Evolutionary conservation across 2,329 filamentous ascomycete species (phyloP).

Genomic region (Ascochyta clinopodiicola): DNA sequence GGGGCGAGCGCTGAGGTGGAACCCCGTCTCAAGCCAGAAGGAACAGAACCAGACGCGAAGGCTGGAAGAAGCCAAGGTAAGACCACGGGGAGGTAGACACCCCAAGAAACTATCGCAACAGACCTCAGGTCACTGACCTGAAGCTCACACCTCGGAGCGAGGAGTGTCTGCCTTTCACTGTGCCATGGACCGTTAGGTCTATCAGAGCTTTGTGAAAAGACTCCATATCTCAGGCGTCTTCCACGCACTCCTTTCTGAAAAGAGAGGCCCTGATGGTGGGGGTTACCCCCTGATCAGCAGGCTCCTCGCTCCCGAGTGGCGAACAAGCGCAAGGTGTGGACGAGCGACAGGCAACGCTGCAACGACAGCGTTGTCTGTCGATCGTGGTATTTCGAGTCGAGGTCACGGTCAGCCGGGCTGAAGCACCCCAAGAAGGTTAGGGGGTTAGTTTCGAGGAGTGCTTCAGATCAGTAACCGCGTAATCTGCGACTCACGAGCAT

Average conservation of each 20-base stretch:
- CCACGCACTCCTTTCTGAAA: slow-evolving; percentile 30
- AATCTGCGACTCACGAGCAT: slow-evolving; percentile 17
- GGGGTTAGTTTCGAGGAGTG: slow-evolving; percentile 12
- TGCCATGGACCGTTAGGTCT: slow-evolving; percentile 33
- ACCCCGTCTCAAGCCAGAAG: slow-evolving; percentile 9
- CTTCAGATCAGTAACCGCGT: not conserved
- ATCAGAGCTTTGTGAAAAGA: slow-evolving; percentile 21
- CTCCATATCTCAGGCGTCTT: slow-evolving; percentile 36
- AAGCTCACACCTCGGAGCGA: slow-evolving; percentile 11
- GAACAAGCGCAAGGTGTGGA: slow-evolving; percentile 12
- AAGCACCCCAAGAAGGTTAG: slow-evolving; percentile 11
- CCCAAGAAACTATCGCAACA: not conserved
- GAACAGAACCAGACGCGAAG: not conserved
- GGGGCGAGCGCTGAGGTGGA: slow-evolving; percentile 17
- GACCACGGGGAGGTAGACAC: slow-evolving; percentile 6
- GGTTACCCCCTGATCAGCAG: slow-evolving; percentile 27
- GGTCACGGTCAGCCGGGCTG: slow-evolving; percentile 1
- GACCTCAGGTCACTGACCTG: slow-evolving; percentile 6
- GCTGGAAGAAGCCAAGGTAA: slow-evolving; percentile 9
- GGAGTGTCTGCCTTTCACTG: slow-evolving; percentile 16
- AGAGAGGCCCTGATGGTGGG: slow-evolving; percentile 31
- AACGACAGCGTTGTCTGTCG: slow-evolving; percentile 1
- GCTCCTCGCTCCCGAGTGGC: slow-evolving; percentile 23
- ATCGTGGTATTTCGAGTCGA: slow-evolving; percentile 12
- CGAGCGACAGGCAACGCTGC: slow-evolving; percentile 5